phyloP scores from a whole-genome alignment of 1,139 yeast species.

The Saccharomyces hybrid region DNA sequence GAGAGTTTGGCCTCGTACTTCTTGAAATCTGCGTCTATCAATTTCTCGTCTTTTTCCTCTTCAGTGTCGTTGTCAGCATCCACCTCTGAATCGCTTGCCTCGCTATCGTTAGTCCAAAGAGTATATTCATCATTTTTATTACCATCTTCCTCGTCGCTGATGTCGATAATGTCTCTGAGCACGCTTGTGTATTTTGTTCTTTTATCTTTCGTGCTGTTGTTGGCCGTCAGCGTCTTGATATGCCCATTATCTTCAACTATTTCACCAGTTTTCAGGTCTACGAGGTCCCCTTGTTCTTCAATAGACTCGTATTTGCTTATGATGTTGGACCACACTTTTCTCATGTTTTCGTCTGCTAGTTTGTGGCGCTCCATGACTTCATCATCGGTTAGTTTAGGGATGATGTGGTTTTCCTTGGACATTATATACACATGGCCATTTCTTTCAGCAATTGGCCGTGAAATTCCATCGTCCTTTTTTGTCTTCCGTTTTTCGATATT shows the following conservation, averaged over 20 bases:
- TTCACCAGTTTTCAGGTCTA: constrained; percentile 55
- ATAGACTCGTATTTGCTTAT: constrained; percentile 46
- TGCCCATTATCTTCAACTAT: constrained; percentile 61
- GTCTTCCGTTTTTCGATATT: not conserved
- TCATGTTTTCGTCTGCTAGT: constrained; percentile 35
- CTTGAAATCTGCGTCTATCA: constrained; percentile 5
- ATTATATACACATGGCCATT: constrained; percentile 24
- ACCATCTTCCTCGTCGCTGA: constrained; percentile 5
- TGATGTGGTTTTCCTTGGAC: constrained; percentile 29
- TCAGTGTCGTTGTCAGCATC: not conserved
- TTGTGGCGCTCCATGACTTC: constrained; percentile 29
- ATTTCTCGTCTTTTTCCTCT: constrained; percentile 5
- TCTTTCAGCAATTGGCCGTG: constrained; percentile 1
- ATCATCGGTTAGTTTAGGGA: constrained; percentile 31
- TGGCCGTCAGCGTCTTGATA: constrained; percentile 31
- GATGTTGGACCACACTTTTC: constrained; percentile 45
- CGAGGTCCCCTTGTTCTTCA: constrained; percentile 57
- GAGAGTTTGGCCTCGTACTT: not conserved
- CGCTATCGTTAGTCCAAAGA: constrained; percentile 12
- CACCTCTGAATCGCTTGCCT: not conserved
- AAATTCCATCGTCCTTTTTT: not conserved
- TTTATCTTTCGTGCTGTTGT: not conserved
- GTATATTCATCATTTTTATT: constrained; percentile 7
- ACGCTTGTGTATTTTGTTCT: constrained; percentile 17
- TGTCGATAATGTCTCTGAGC: constrained; percentile 18